A percentile compares a stretch with the other conserved stretches of the same genome.
phyloP scores from a whole-genome alignment of 345 rosid species.

The Sonneratia caseolaris region DNA sequence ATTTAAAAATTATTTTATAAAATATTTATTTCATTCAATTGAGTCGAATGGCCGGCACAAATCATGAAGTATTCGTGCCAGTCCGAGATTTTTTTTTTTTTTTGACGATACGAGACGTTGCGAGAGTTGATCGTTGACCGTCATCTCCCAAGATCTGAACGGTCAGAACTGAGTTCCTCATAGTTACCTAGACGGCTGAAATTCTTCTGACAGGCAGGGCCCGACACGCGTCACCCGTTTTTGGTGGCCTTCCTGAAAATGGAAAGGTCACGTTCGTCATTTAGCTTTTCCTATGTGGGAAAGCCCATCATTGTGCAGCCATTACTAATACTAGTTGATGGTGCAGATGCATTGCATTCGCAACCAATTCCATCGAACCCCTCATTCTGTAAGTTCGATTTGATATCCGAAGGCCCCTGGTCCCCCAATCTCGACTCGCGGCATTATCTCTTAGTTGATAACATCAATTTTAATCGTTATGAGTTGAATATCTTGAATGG shows the following conservation, averaged over 20 bases:
- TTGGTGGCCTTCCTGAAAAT: background rate
- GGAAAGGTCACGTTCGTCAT: constrained; percentile 10
- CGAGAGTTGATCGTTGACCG: too few relatives aligned
- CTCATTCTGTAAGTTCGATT: background rate
- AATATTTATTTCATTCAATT: too few relatives aligned
- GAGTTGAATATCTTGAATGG: background rate
- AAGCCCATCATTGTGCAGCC: background rate
- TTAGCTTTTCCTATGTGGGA: background rate
- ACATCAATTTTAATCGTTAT: background rate
- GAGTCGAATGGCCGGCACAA: too few relatives aligned
- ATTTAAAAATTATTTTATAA: too few relatives aligned
- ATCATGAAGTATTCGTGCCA: too few relatives aligned
- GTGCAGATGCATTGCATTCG: background rate
- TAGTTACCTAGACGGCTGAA: constrained; percentile 18
- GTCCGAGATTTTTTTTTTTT: too few relatives aligned
- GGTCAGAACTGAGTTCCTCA: background rate
- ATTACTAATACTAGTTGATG: background rate
- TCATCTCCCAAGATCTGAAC: background rate
- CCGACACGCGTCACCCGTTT: constrained; percentile 8
- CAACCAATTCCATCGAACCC: background rate
- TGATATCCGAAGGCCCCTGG: background rate
- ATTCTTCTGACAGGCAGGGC: constrained; percentile 6
- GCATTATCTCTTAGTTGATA: background rate
- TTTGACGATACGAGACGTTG: too few relatives aligned
- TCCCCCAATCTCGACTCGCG: background rate